These are phyloP conservation scores for Secale cereale DNA, from an alignment of 176 grass and related monocot species.

Conservation along the genomic window DNA sequence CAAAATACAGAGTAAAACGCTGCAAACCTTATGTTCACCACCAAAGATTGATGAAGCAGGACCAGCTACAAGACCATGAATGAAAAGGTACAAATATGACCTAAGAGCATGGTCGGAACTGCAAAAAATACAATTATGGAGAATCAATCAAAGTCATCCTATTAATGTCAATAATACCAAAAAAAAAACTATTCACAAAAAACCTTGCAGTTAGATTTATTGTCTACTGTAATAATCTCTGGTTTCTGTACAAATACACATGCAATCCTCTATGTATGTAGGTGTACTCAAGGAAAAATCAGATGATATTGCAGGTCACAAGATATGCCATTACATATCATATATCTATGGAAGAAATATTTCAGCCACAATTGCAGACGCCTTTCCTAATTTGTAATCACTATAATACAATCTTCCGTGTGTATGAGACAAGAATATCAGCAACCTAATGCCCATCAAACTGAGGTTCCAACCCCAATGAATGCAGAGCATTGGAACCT, in stretches of 20 bases:
- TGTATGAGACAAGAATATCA: slow-evolving; percentile 6
- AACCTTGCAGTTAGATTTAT: neutral
- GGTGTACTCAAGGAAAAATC: neutral
- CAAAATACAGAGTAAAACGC: slow-evolving; percentile 11
- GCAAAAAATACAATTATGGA: slow-evolving; percentile 35
- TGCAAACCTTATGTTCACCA: slow-evolving; percentile 74
- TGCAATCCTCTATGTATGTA: neutral
- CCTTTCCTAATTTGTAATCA: neutral
- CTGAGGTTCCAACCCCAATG: neutral
- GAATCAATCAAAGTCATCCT: slow-evolving; percentile 15
- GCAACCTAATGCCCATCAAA: neutral
- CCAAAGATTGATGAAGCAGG: slow-evolving; percentile 82
- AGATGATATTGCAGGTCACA: neutral
- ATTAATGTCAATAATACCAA: neutral
- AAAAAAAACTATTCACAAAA: neutral
- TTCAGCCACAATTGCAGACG: neutral
- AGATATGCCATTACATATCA: neutral
- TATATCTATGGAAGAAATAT: neutral
- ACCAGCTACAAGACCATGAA: slow-evolving; percentile 77
- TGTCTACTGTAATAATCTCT: neutral
- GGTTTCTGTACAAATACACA: slow-evolving; percentile 4
- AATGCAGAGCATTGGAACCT: neutral
- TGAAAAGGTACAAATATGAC: slow-evolving; percentile 93
- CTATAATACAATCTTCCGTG: neutral
- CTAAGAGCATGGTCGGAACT: slow-evolving; percentile 87